Evolutionary conservation across 176 grass and related monocot species (phyloP).

Genomic region (Lolium multiflorum): DNA sequence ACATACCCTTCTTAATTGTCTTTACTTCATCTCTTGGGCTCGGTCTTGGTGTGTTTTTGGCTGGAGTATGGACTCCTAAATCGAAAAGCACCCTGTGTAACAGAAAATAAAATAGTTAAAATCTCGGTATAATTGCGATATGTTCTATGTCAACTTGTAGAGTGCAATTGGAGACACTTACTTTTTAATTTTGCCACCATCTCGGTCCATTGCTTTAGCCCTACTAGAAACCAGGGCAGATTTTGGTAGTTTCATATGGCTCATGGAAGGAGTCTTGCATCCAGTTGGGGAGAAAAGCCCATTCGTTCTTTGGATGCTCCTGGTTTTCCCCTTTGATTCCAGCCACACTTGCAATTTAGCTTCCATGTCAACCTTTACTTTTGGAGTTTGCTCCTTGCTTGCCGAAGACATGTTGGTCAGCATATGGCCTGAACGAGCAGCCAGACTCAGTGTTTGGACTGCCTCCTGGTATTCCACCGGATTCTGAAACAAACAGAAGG

Average conservation of each 20-base stretch:
- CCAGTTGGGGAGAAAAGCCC: constrained; percentile 61
- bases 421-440: constrained; percentile 75
- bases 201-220: constrained; percentile 47
- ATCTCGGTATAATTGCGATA: background rate
- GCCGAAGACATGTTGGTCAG: constrained; percentile 54
- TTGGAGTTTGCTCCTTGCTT: constrained; percentile 75
- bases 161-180: constrained; percentile 45
- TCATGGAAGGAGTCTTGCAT: constrained; percentile 61
- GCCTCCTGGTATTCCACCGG: constrained; percentile 84
- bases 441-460: constrained; percentile 75
- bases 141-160: background rate
- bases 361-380: constrained; percentile 91
- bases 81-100: constrained; percentile 73
- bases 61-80: constrained; percentile 39
- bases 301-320: constrained; percentile 66
- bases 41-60: constrained; percentile 35
- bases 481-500: constrained; percentile 63
- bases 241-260: constrained; percentile 51
- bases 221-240: constrained; percentile 56
- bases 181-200: constrained; percentile 69
- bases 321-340: constrained; percentile 86
- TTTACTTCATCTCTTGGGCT: constrained; percentile 28
- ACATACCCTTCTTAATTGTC: constrained; percentile 37
- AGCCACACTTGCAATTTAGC: constrained; percentile 83
- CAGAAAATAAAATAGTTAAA: constrained; percentile 46